phyloP scores from a whole-genome alignment of 352 stramenopile species.

The Pythium dissotocum region DNA sequence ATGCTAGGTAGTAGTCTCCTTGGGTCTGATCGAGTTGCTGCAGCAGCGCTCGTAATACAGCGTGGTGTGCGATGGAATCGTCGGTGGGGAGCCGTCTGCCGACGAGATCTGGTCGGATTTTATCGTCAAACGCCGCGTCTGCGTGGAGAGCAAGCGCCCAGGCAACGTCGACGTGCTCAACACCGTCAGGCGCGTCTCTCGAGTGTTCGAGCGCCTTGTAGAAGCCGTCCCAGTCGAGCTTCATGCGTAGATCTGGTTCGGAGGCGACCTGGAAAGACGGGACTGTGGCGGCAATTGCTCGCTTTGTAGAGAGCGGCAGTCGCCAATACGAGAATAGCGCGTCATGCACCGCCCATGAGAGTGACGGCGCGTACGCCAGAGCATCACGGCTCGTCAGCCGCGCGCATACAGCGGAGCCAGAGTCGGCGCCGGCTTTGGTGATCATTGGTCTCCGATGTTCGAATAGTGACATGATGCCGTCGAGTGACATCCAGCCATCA shows the following conservation, averaged over 20 bases:
- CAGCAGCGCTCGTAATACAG: conserved; percentile 30
- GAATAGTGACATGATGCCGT: too few relatives aligned
- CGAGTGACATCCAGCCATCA: neutral
- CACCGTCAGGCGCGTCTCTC: neutral
- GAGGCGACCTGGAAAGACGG: conserved; percentile 22
- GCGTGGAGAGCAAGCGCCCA: conserved; percentile 43
- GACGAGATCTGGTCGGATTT: conserved; percentile 1
- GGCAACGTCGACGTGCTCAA: neutral
- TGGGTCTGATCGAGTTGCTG: conserved; percentile 22
- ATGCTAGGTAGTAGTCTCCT: conserved; percentile 60
- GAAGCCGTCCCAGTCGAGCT: conserved; percentile 26
- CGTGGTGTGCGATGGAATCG: conserved; percentile 32
- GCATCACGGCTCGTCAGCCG: neutral
- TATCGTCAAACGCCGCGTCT: conserved; percentile 30
- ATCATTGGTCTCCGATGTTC: neutral
- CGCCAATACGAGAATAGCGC: conserved; percentile 56
- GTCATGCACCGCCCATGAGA: conserved; percentile 46
- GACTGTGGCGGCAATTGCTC: conserved; percentile 21
- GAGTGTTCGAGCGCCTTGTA: conserved; percentile 16
- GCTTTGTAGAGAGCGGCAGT: conserved; percentile 21
- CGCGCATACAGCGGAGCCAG: neutral
- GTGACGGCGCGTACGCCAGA: conserved; percentile 29
- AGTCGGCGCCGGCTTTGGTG: neutral
- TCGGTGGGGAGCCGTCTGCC: conserved; percentile 12
- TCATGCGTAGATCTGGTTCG: neutral